phyloP scores from a whole-genome alignment of 2,329 filamentous ascomycete species.

The Taxawa tesnikishii region DNA sequence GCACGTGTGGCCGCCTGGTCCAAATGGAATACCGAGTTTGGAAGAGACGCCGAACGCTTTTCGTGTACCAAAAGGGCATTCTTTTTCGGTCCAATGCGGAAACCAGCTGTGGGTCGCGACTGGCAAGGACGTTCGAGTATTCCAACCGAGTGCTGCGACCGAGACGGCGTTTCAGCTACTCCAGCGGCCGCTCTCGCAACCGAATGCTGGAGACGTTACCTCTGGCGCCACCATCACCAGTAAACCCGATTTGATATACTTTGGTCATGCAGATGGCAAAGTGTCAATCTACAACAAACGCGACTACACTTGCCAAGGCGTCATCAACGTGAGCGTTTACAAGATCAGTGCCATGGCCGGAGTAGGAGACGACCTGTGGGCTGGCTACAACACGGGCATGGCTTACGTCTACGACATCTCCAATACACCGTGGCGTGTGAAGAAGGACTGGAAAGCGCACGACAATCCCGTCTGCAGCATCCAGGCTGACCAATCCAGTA shows the following conservation, averaged over 20 bases:
- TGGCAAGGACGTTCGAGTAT: constrained; percentile 79
- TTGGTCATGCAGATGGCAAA: constrained; percentile 89
- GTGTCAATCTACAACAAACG: constrained; percentile 79
- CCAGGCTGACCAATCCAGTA: constrained; percentile 64
- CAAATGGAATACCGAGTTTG: constrained; percentile 62
- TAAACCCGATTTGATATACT: constrained; percentile 68
- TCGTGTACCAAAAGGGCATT: constrained; percentile 68
- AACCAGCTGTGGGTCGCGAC: constrained; percentile 78
- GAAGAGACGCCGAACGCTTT: constrained; percentile 64
- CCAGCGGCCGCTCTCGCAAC: constrained; percentile 55
- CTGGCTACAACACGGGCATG: constrained; percentile 87
- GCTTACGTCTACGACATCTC: constrained; percentile 84
- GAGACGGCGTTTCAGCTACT: constrained; percentile 64
- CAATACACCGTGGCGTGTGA: constrained; percentile 71
- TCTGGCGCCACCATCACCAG: constrained; percentile 66
- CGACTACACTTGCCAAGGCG: constrained; percentile 63
- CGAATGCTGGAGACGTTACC: constrained; percentile 74
- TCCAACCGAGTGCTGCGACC: constrained; percentile 57
- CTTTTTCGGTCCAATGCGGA: constrained; percentile 78
- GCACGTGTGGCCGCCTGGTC: constrained; percentile 74
- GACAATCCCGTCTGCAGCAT: constrained; percentile 70
- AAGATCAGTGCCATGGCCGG: constrained; percentile 84
- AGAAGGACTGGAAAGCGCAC: constrained; percentile 93
- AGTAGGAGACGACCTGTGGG: constrained; percentile 77
- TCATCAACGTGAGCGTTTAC: constrained; percentile 81